Base-by-base conservation (phyloP, 306 rosid genomes). In the Prunus fruticosa region DNA sequence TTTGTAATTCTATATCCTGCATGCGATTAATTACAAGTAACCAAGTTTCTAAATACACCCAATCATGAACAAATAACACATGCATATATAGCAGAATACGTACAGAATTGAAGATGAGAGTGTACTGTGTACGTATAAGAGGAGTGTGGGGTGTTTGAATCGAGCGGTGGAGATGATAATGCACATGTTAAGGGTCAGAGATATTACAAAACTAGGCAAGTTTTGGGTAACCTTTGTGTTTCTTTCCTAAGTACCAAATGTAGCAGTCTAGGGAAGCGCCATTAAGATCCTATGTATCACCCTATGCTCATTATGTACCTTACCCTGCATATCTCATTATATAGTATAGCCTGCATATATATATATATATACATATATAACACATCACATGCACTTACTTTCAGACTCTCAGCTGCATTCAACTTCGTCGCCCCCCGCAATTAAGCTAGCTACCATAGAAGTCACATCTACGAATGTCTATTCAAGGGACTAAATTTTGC, bases 391-490 rank as follows among this genome's bases (percentile, higher is more conserved):
- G 89, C 89, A 86, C 80, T 80, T 71, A 51, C 78, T 83, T 20
- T 38, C 4, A 30, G 22, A 38, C 30, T 65, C 77, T 81, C 77
- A 81, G 84, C 80, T 25, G 87, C 88, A 84, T 79, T 84, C 61
- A 88, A 81, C 88, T 69, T 69, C 71, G 74, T 68, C 65, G 72
- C 76, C 80, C 65, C 34, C 64, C 13, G 38, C 65, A 25, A 60
- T 23, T 6, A 23, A 61, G 65, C 38, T 61, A 28, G 38, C 65
- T 25, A 5, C 19, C 32, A 19, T 27, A 38, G 74, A 73, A 69
- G 87, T 87, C 88, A 83, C 87, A 84, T 87, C 88, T 86, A 76
- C 81, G 88, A 81, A 78, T 73, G 91, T 79, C 90, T 65, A 82
- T 86, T 85, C 87, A 80, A 53, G 60, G 84, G 83, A 62, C 84